These are phyloP conservation scores for Zasmidium citrigriseum DNA, from an alignment of 2,329 filamentous ascomycete genomes.

Conservation along the genomic window DNA sequence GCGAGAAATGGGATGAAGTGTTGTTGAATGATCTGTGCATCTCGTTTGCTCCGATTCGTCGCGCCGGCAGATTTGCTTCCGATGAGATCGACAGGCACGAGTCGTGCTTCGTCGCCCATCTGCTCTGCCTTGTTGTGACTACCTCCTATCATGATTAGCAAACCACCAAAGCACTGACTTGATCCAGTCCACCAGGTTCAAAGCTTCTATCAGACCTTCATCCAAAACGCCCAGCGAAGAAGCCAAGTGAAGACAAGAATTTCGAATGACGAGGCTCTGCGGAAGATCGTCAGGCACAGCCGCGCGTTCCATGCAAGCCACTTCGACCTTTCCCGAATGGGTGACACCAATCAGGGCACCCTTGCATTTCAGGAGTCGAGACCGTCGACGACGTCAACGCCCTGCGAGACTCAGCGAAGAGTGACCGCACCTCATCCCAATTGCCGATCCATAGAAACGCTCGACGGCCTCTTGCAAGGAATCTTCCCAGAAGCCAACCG, in stretches of 20 bases:
- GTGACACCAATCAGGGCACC: background rate
- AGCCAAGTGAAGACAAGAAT: background rate
- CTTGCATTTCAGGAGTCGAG: background rate
- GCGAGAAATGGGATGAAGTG: background rate
- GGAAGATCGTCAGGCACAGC: background rate
- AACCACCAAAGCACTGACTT: too few species aligned
- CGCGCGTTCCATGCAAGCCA: background rate
- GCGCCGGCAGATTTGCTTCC: background rate
- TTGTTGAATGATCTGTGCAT: constrained; percentile 1
- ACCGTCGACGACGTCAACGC: too few species aligned
- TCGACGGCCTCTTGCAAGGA: too few species aligned
- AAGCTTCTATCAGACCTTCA: background rate
- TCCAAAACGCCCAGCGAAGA: background rate
- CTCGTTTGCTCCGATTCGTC: background rate
- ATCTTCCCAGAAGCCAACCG: too few species aligned
- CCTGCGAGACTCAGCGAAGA: too few species aligned
- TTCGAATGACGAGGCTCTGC: background rate
- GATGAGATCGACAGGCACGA: constrained; percentile 1
- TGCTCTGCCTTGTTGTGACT: too few species aligned
- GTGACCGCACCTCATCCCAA: too few species aligned
- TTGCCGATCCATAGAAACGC: too few species aligned
- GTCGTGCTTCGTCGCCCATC: too few species aligned
- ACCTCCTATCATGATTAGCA: too few species aligned
- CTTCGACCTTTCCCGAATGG: background rate
- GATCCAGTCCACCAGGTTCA: background rate